These are phyloP conservation scores for Aspergillus piperis DNA, from an alignment of 2,329 filamentous ascomycete species.

Conservation along the genomic window DNA sequence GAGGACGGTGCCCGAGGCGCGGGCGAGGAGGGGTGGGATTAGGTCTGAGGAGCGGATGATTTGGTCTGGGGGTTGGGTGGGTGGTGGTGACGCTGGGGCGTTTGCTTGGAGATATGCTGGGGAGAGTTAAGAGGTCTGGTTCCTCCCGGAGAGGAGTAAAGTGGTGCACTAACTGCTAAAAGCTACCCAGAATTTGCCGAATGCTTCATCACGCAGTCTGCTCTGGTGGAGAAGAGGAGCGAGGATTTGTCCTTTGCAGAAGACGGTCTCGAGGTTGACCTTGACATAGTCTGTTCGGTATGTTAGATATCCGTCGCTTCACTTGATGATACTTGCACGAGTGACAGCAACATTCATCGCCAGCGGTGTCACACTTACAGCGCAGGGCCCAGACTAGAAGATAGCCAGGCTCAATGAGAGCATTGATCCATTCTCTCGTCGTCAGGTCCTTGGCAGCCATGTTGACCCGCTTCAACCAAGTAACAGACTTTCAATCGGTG, in stretches of 20 bases:
- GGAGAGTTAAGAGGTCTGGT: neutral
- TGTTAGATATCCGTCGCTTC: constrained; percentile 16
- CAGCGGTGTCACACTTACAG: constrained; percentile 20
- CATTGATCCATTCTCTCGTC: constrained; percentile 18
- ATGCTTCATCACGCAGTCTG: constrained; percentile 42
- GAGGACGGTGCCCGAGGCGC: constrained; percentile 47
- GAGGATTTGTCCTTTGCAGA: constrained; percentile 37
- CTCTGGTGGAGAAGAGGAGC: constrained; percentile 34
- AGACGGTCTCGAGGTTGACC: constrained; percentile 36
- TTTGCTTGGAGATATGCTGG: constrained; percentile 18
- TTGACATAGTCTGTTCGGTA: constrained; percentile 32
- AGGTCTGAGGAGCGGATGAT: constrained; percentile 38
- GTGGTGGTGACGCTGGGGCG: constrained; percentile 2
- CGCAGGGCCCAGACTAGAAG: constrained; percentile 27
- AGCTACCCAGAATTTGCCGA: constrained; percentile 45
- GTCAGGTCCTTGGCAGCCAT: constrained; percentile 6
- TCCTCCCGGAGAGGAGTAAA: neutral
- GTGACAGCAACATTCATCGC: neutral
- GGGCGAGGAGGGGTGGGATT: constrained; percentile 44
- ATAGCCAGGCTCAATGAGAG: constrained; percentile 24
- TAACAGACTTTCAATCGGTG: too few species aligned
- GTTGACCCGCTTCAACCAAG: neutral
- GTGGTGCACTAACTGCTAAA: constrained; percentile 35
- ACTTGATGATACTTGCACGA: neutral
- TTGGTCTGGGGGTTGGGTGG: constrained; percentile 14